phyloP scores from a whole-genome alignment of 208 protist species.

The Balamuthia mandrillaris region DNA sequence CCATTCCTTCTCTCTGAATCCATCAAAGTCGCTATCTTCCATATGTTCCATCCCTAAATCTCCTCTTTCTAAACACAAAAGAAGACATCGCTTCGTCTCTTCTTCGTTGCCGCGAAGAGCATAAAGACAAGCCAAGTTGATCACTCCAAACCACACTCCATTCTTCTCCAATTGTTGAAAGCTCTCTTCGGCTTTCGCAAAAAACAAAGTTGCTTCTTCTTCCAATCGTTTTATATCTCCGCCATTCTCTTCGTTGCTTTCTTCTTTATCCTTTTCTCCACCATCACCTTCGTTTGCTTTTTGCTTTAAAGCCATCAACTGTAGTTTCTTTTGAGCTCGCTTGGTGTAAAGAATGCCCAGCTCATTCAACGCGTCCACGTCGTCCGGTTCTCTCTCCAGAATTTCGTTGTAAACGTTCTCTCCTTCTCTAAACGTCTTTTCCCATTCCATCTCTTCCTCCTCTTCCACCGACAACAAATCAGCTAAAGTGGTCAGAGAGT shows the following conservation, averaged over 20 bases:
- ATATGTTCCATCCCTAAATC: neutral
- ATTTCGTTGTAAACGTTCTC: no score
- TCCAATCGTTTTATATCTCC: neutral
- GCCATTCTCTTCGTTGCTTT: neutral
- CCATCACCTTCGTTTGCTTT: neutral
- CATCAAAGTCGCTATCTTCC: neutral
- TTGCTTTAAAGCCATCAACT: neutral
- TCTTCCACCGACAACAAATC: no score
- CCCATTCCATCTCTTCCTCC: no score
- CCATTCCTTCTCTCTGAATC: neutral
- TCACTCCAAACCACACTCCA: neutral
- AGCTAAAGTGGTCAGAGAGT: no score
- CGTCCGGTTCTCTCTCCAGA: no score
- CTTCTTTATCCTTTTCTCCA: neutral
- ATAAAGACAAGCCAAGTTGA: conserved; percentile 3
- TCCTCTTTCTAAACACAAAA: neutral
- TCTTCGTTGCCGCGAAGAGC: neutral
- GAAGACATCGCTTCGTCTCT: neutral
- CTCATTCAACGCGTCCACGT: neutral
- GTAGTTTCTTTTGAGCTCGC: neutral
- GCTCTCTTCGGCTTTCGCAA: neutral
- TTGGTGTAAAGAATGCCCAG: conserved; percentile 6
- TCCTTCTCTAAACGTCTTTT: no score
- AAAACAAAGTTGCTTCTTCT: neutral
- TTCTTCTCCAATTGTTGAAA: neutral